Conservation (phyloP, 2,329 filamentous ascomycete genomes). For the Stachybotrys chartarum region DNA sequence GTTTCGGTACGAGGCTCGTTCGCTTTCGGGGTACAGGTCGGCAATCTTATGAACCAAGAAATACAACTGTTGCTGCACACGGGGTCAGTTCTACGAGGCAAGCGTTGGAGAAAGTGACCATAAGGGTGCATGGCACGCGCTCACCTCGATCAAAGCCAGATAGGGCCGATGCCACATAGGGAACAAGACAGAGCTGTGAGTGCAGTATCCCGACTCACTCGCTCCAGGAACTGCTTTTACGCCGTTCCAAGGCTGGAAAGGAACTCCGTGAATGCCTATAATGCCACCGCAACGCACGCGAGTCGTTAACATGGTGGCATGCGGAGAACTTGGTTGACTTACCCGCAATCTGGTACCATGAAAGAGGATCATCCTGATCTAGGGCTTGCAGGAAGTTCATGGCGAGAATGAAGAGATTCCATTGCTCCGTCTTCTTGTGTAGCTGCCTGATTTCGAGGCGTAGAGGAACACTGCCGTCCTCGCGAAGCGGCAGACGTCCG, state of each 20-base stretch:
- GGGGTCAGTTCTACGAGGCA: conserved; percentile 6
- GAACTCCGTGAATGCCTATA: conserved; percentile 73
- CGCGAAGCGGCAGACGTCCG: conserved; percentile 29
- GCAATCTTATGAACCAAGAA: conserved; percentile 35
- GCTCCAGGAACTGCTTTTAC: conserved; percentile 44
- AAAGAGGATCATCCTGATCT: conserved; percentile 55
- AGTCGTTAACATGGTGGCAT: conserved; percentile 1
- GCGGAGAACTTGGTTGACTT: conserved; percentile 15
- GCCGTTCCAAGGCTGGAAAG: conserved; percentile 48
- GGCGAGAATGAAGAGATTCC: conserved; percentile 71
- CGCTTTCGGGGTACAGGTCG: conserved; percentile 35
- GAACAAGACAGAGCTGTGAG: conserved; percentile 69
- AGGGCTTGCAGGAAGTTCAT: conserved; percentile 65
- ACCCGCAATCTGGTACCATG: conserved; percentile 77
- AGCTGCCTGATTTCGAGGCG: conserved; percentile 65
- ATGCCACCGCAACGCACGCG: background rate
- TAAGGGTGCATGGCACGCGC: background rate
- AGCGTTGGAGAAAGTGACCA: background rate
- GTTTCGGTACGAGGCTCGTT: conserved; percentile 40
- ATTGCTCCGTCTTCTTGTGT: conserved; percentile 54
- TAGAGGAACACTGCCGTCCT: conserved; percentile 31
- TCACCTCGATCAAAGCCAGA: conserved; percentile 53
- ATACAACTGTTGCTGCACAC: conserved; percentile 27
- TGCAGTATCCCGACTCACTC: conserved; percentile 63
- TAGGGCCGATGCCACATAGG: conserved; percentile 81